Conservation (phyloP, 2,329 filamentous ascomycete genomes). For the Leptoxyphium fumago region DNA sequence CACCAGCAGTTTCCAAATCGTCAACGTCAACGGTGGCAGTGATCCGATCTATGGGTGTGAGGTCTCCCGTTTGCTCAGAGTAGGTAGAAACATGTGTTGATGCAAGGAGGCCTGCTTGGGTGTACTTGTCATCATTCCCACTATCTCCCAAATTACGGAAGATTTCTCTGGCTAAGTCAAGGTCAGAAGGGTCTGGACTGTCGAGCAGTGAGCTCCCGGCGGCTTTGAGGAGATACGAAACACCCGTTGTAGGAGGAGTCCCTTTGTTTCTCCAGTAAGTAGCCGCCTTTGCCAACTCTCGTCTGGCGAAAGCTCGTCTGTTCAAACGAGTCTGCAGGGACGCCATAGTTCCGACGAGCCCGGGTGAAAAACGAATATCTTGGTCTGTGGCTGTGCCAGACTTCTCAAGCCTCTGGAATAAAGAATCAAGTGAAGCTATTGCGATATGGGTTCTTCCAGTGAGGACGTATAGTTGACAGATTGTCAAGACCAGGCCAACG, state of each 20-base stretch:
- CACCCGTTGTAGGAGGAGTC: constrained; percentile 27
- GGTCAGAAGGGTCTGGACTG: constrained; percentile 54
- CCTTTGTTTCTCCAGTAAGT: constrained; percentile 61
- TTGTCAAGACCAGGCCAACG: constrained; percentile 63
- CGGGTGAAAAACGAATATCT: constrained; percentile 68
- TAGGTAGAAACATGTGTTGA: constrained; percentile 36
- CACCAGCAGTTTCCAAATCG: constrained; percentile 50
- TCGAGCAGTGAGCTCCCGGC: constrained; percentile 72
- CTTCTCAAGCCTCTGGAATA: constrained; percentile 57
- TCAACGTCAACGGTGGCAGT: constrained; percentile 45
- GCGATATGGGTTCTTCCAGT: constrained; percentile 59
- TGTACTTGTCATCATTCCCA: constrained; percentile 52
- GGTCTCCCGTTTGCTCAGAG: constrained; percentile 21
- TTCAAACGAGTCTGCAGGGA: constrained; percentile 65
- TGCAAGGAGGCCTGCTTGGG: constrained; percentile 73
- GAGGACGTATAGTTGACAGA: constrained; percentile 66
- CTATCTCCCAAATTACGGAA: constrained; percentile 58
- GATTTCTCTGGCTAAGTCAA: constrained; percentile 57
- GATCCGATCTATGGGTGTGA: constrained; percentile 50
- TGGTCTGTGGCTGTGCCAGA: constrained; percentile 41
- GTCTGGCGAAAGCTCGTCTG: constrained; percentile 55
- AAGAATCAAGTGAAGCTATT: constrained; percentile 58
- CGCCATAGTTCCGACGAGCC: constrained; percentile 65
- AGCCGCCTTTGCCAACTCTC: constrained; percentile 65
- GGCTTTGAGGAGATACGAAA: constrained; percentile 56